phyloP scores from a whole-genome alignment of 352 stramenopile species.

The Phytopythium ostracodes region DNA sequence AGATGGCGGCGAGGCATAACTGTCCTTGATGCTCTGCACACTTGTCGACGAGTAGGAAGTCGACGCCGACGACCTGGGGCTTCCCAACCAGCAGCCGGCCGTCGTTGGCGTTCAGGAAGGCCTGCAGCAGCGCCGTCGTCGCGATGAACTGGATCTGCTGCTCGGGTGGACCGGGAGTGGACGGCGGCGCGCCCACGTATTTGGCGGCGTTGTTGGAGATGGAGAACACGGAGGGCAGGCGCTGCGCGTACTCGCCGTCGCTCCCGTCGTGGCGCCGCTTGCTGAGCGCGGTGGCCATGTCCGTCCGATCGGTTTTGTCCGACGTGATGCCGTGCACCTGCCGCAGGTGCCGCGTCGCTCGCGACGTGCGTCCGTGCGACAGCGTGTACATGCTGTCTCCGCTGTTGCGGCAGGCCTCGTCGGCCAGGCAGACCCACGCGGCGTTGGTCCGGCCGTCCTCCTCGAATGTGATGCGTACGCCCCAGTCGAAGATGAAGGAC shows the following conservation, averaged over 20 bases:
- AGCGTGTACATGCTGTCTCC: neutral
- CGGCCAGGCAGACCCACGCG: neutral
- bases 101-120: neutral
- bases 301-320: neutral
- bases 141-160: neutral
- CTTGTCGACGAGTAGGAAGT: neutral
- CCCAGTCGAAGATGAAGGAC: constrained; percentile 7
- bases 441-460: neutral
- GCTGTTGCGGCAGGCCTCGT: neutral
- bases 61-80: neutral
- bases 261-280: neutral
- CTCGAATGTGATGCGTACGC: neutral
- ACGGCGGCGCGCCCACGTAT: neutral
- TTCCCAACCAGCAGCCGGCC: neutral
- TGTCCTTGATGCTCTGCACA: neutral
- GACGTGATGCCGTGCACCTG: neutral
- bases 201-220: neutral
- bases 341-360: neutral
- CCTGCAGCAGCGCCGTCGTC: neutral
- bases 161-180: neutral
- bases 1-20: neutral
- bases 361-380: neutral
- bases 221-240: neutral
- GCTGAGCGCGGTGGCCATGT: neutral
- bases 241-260: too few species aligned